A percentile compares a stretch with the other conserved stretches of the same genome.
Conservation (phyloP, 1,139 yeast genomes). For the Hyphopichia buzzinii region DNA sequence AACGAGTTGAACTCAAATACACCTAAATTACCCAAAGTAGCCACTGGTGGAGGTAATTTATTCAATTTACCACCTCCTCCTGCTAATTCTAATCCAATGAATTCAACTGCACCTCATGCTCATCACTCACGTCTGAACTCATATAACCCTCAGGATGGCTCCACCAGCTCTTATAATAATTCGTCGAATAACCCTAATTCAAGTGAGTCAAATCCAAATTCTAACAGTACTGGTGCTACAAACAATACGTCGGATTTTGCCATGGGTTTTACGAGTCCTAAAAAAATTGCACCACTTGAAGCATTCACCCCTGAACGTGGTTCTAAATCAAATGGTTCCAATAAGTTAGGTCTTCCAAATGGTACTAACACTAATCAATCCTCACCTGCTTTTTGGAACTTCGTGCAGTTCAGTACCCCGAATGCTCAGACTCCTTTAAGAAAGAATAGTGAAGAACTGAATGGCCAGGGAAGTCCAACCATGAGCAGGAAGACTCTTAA, state of each 20-base stretch:
- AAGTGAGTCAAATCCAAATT: constrained; percentile 14
- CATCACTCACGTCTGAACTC: constrained; percentile 32
- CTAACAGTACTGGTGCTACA: constrained; percentile 12
- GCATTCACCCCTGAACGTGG: constrained; percentile 86
- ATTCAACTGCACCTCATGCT: constrained; percentile 17
- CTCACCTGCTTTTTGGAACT: constrained; percentile 78
- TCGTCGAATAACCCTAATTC: constrained; percentile 13
- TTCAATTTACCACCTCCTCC: constrained; percentile 39
- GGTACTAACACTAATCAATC: constrained; percentile 41
- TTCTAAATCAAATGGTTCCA: constrained; percentile 29
- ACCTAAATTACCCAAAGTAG: constrained; percentile 38
- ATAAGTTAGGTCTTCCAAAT: constrained; percentile 16
- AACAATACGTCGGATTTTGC: constrained; percentile 31
- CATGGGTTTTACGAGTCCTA: constrained; percentile 48
- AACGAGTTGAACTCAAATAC: constrained; percentile 24
- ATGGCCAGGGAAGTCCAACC: constrained; percentile 41
- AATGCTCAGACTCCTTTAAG: constrained; percentile 48
- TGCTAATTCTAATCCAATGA: constrained; percentile 7
- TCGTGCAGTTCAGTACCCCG: constrained; percentile 75
- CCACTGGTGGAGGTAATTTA: constrained; percentile 19
- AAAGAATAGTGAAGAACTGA: constrained; percentile 38
- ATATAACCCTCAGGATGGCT: constrained; percentile 12
- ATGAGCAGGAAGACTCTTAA: constrained; percentile 26
- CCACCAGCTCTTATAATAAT: constrained; percentile 1
- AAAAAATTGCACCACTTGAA: constrained; percentile 63